A percentile compares a stretch with the other conserved stretches of the same genome.
Evolutionary conservation across 2,329 filamentous ascomycete genomes (phyloP).

Genomic region (Daldinia eschscholtzii): DNA sequence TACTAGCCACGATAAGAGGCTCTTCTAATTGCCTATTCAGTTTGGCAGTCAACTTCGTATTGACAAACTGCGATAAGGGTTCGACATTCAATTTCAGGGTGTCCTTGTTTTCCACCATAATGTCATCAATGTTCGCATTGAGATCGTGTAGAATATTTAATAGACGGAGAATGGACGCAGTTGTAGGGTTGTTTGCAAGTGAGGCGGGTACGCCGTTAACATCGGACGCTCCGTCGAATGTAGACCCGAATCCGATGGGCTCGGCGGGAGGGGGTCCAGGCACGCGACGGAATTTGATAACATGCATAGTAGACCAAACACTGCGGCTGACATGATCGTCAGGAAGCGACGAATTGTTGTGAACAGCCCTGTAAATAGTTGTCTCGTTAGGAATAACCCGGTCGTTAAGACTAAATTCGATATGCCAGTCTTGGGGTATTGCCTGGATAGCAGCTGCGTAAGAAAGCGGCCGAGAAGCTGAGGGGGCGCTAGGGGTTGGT

Average conservation of each 20-base stretch:
- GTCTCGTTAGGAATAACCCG: slow-evolving; percentile 90
- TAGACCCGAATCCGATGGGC: slow-evolving; percentile 70
- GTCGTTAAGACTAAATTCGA: slow-evolving; percentile 90
- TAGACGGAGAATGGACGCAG: slow-evolving; percentile 86
- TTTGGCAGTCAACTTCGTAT: slow-evolving; percentile 97
- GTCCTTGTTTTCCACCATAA: slow-evolving; percentile 82
- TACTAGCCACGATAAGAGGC: slow-evolving; percentile 95
- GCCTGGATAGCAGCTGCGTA: slow-evolving; percentile 88
- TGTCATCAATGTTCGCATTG: slow-evolving; percentile 93
- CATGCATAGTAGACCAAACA: slow-evolving; percentile 91
- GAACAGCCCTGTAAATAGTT: slow-evolving; percentile 94
- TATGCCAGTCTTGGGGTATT: slow-evolving; percentile 93
- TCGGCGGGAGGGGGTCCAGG: slow-evolving; percentile 84
- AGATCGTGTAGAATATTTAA: slow-evolving; percentile 92
- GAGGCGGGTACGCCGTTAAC: slow-evolving; percentile 78
- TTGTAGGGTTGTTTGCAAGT: slow-evolving; percentile 84
- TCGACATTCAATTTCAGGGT: slow-evolving; percentile 80
- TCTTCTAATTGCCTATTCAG: slow-evolving; percentile 97
- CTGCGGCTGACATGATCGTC: slow-evolving; percentile 79
- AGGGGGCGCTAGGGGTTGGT: slow-evolving; percentile 60
- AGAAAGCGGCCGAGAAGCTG: slow-evolving; percentile 76
- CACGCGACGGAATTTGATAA: slow-evolving; percentile 91
- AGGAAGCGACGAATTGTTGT: slow-evolving; percentile 66
- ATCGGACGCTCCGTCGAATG: slow-evolving; percentile 62
- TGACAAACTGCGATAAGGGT: slow-evolving; percentile 93